These are phyloP conservation scores for Phytophthora macrochlamydospora DNA, from an alignment of 352 stramenopile species.

Conservation along the genomic window DNA sequence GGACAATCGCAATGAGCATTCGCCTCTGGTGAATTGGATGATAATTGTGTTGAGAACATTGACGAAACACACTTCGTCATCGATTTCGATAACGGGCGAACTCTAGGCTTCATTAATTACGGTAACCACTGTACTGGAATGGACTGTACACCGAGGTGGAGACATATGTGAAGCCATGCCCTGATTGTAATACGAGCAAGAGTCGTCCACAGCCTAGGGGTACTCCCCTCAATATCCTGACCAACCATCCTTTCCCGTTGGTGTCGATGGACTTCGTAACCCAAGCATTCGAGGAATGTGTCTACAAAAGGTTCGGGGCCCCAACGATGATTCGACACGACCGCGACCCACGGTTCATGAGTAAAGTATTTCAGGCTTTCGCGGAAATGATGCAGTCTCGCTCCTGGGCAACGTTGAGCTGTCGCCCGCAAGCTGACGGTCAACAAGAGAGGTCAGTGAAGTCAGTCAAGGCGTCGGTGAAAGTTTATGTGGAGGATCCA, in stretches of 20 bases:
- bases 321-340: constrained; percentile 6
- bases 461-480: constrained; percentile 3
- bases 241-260: neutral
- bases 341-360: constrained; percentile 19
- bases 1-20: neutral
- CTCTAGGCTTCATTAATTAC: neutral
- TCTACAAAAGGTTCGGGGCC: constrained; percentile 5
- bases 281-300: constrained; percentile 1
- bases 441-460: constrained; percentile 16
- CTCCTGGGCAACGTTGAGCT: constrained; percentile 8
- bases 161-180: neutral
- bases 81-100: neutral
- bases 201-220: constrained; percentile 1
- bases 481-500: constrained; percentile 7
- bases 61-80: neutral
- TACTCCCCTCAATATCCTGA: neutral
- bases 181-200: constrained; percentile 9
- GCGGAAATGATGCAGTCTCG: constrained; percentile 8
- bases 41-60: neutral
- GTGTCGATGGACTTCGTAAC: neutral
- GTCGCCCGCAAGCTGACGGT: constrained; percentile 15
- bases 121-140: neutral
- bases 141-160: constrained; percentile 5
- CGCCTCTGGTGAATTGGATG: neutral
- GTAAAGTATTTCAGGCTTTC: constrained; percentile 14